These are phyloP conservation scores for Lachancea fermentati DNA, from an alignment of 805 yeast species.

Conservation along the genomic window DNA sequence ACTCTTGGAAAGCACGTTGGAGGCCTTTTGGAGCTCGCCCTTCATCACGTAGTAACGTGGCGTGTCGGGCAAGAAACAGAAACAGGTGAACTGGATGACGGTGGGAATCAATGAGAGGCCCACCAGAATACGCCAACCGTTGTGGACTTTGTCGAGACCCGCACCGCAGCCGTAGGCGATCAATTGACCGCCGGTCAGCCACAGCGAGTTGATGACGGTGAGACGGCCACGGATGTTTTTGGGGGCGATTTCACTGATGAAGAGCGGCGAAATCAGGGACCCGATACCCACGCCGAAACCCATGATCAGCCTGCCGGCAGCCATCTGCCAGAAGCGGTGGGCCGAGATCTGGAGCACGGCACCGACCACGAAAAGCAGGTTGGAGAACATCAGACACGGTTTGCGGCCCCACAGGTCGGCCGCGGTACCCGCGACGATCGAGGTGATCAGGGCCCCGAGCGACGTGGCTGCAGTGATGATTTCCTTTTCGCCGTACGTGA, in stretches of 20 bases:
- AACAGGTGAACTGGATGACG: conserved; percentile 64
- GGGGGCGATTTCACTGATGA: conserved; percentile 90
- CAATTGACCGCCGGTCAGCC: conserved; percentile 92
- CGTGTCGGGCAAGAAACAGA: conserved; percentile 88
- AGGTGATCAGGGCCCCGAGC: conserved; percentile 81
- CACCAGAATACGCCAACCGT: conserved; percentile 92
- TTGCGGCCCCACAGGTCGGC: conserved; percentile 87
- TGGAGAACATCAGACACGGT: conserved; percentile 77
- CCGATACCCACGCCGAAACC: conserved; percentile 98
- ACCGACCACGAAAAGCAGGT: conserved; percentile 76
- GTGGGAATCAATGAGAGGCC: conserved; percentile 90
- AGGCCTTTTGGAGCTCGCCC: conserved; percentile 61
- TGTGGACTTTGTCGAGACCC: conserved; percentile 62
- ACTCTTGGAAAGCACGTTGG: conserved; percentile 54
- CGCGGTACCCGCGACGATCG: conserved; percentile 68
- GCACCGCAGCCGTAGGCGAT: conserved; percentile 93
- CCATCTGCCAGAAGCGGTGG: conserved; percentile 82
- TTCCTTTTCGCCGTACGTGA: conserved; percentile 78
- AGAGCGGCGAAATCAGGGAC: conserved; percentile 88
- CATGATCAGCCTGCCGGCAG: conserved; percentile 83
- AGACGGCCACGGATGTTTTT: conserved; percentile 85
- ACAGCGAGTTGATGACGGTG: conserved; percentile 80
- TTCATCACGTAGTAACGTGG: conserved; percentile 84
- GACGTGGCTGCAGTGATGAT: conserved; percentile 92
- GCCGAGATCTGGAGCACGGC: conserved; percentile 81